A percentile compares a stretch with the other conserved stretches of the same genome.
Conservation (phyloP, 371 early-diverging fungal genomes). For the Rhizopus delemar region DNA sequence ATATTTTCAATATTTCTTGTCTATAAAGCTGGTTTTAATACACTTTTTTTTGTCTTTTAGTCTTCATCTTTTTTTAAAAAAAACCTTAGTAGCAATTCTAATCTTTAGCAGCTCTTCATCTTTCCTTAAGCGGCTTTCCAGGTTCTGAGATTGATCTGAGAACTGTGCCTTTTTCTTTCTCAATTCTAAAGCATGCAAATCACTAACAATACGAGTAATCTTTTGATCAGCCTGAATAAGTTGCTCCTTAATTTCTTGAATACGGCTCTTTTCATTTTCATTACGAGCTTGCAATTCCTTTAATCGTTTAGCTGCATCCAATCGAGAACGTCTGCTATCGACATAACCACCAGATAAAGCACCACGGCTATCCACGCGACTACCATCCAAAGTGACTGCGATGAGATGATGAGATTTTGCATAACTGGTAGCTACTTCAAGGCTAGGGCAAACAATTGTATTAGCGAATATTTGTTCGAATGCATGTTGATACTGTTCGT, state of each 20-base stretch:
- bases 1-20: conserved; percentile 42
- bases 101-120: conserved; percentile 59
- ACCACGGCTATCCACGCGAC: conserved; percentile 92
- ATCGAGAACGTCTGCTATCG: conserved; percentile 75
- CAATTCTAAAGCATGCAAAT: conserved; percentile 52
- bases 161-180: conserved; percentile 52
- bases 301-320: conserved; percentile 67
- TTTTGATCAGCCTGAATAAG: conserved; percentile 68
- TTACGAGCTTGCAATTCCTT: conserved; percentile 42
- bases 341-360: conserved; percentile 92
- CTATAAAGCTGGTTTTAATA: conserved; percentile 21
- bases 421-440: conserved; percentile 82
- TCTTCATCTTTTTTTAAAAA: not conserved
- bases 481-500: conserved; percentile 66
- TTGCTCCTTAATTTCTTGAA: conserved; percentile 48
- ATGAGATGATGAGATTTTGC: conserved; percentile 77
- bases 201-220: conserved; percentile 59
- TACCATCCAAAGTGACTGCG: conserved; percentile 89
- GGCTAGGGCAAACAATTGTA: conserved; percentile 84
- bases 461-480: conserved; percentile 88
- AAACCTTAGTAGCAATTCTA: conserved; percentile 40
- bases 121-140: conserved; percentile 55
- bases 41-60: conserved; percentile 16
- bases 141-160: conserved; percentile 50
- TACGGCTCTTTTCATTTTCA: conserved; percentile 51